These are phyloP conservation scores for Neurospora pannonica DNA, from an alignment of 495 filamentous ascomycete species.

Conservation along the genomic window DNA sequence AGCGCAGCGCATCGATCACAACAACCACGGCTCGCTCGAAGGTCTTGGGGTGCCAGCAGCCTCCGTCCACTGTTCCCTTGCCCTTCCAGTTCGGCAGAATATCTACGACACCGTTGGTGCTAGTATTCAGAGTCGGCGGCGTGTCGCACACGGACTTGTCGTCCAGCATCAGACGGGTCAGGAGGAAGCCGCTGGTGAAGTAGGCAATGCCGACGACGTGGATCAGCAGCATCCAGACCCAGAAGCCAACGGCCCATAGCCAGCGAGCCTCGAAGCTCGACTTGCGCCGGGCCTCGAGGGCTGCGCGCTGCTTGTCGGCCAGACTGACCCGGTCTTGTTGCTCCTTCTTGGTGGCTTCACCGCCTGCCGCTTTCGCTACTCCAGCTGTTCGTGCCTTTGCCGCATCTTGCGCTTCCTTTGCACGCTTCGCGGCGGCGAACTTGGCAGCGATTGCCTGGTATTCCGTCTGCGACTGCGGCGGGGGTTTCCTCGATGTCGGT, in stretches of 20 bases:
- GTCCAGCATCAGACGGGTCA: conserved; percentile 83
- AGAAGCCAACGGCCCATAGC: conserved; percentile 42
- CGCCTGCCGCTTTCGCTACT: conserved; percentile 1
- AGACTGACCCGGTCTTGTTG: conserved; percentile 11
- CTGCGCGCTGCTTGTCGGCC: conserved; percentile 25
- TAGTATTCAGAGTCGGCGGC: conserved; percentile 50
- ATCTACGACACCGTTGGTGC: conserved; percentile 3
- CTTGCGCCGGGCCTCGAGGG: conserved; percentile 33
- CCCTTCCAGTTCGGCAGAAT: conserved; percentile 29
- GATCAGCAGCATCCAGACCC: conserved; percentile 50
- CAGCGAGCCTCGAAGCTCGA: conserved; percentile 32
- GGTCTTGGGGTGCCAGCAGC: conserved; percentile 91
- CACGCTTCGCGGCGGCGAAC: conserved; percentile 38
- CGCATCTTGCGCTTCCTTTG: conserved; percentile 28
- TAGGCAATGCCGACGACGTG: conserved; percentile 78
- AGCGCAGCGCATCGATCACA: conserved; percentile 87
- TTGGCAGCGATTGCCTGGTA: conserved; percentile 35
- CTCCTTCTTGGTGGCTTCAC: not conserved
- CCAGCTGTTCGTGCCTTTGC: not conserved
- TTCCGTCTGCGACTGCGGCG: conserved; percentile 17
- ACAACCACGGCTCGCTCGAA: conserved; percentile 89
- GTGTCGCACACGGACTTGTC: conserved; percentile 73
- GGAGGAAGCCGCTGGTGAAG: conserved; percentile 93
- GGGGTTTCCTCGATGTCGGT: conserved; percentile 14
- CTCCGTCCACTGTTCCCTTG: conserved; percentile 46